phyloP scores from a whole-genome alignment of 23 red algal species.

The Agarophyton chilense region DNA sequence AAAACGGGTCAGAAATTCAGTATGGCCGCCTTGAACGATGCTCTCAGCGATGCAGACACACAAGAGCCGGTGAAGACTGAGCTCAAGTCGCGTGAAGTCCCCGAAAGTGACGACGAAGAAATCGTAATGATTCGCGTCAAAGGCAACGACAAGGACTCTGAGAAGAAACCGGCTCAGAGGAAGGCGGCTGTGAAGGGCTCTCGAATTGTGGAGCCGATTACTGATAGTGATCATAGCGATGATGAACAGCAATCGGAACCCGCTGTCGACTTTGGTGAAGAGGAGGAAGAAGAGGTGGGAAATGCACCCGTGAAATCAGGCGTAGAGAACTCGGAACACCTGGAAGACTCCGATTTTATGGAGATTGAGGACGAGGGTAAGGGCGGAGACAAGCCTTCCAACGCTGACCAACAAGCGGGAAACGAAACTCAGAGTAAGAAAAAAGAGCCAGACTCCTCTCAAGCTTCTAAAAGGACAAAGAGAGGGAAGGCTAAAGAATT shows the following conservation, averaged over 20 bases:
- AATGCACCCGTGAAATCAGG: not conserved
- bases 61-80: conserved; percentile 50
- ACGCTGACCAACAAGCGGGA: not conserved
- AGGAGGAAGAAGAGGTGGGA: conserved; percentile 24
- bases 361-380: not conserved
- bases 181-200: not conserved
- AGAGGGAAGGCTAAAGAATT: not conserved
- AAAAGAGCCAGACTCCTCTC: not conserved
- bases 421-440: not conserved
- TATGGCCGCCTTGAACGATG: conserved; percentile 24
- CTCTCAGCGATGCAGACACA: conserved; percentile 51
- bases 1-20: conserved; percentile 26
- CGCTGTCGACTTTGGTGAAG: conserved; percentile 50
- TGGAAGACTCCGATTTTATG: not conserved
- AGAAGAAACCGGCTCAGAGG: not conserved
- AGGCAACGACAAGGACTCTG: not conserved
- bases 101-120: conserved; percentile 45
- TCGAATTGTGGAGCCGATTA: not conserved
- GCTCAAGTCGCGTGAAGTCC: not conserved
- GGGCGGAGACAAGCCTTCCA: not conserved
- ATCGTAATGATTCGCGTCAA: conserved; percentile 1
- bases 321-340: not conserved
- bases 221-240: conserved; percentile 43
- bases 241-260: conserved; percentile 1
- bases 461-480: conserved; percentile 1